These are phyloP conservation scores for Aspergillus sojae DNA, from an alignment of 2,329 filamentous ascomycete species.

Conservation along the genomic window DNA sequence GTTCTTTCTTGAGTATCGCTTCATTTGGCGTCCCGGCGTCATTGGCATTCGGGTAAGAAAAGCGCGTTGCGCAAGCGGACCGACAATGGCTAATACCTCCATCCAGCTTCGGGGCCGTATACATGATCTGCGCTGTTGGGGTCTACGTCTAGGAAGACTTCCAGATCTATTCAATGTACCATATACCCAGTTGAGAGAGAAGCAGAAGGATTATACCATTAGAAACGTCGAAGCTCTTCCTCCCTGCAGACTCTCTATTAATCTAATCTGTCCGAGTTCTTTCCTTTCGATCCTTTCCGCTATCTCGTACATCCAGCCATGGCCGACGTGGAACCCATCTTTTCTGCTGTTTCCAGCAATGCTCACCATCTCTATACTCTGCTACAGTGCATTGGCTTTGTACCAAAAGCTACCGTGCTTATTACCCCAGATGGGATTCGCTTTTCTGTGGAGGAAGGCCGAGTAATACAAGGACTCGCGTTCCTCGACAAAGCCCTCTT, in stretches of 20 bases:
- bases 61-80: conserved; percentile 4
- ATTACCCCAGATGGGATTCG: conserved; percentile 83
- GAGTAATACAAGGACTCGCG: conserved; percentile 86
- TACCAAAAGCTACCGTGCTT: conserved; percentile 65
- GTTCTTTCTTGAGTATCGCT: conserved; percentile 75
- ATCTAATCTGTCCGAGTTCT: conserved; percentile 20
- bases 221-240: conserved; percentile 33
- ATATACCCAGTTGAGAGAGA: conserved; percentile 31
- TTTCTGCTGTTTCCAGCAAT: conserved; percentile 64
- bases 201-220: conserved; percentile 31
- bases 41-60: conserved; percentile 79
- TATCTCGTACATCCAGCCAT: conserved; percentile 17
- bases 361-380: conserved; percentile 63
- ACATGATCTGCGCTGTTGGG: conserved; percentile 98
- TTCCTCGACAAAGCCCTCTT: conserved; percentile 90
- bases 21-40: conserved; percentile 84
- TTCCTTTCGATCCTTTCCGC: conserved; percentile 10
- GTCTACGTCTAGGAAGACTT: conserved; percentile 79
- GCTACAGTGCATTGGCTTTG: conserved; percentile 64
- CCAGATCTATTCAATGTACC: conserved; percentile 36
- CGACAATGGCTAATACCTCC: conserved; percentile 14
- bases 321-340: conserved; percentile 46
- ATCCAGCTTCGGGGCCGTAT: conserved; percentile 84
- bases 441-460: conserved; percentile 84
- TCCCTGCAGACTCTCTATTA: conserved; percentile 16